Conservation (phyloP, 129 eudicot genomes). For the Deinandra increscens region DNA sequence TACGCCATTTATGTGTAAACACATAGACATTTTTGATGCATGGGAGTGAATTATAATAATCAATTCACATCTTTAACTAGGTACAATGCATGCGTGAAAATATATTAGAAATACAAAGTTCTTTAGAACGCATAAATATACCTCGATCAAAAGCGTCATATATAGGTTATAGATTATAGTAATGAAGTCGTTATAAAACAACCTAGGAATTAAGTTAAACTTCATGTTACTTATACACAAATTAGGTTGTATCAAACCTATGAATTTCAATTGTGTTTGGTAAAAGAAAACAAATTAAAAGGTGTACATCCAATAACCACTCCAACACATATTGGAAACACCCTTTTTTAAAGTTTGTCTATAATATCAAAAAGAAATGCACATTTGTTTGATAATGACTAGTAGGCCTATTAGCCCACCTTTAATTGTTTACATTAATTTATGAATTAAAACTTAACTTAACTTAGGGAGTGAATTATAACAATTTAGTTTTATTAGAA, state of each 20-base stretch:
- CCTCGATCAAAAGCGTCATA: background rate
- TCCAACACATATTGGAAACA: slow-evolving; percentile 22
- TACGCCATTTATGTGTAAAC: background rate
- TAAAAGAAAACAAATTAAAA: slow-evolving; percentile 17
- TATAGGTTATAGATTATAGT: background rate
- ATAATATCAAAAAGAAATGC: slow-evolving; percentile 17
- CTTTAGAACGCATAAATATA: background rate
- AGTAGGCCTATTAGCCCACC: slow-evolving; percentile 15
- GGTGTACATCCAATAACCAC: slow-evolving; percentile 11
- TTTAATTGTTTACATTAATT: background rate
- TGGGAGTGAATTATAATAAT: background rate
- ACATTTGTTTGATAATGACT: slow-evolving; percentile 19
- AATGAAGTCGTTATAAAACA: background rate
- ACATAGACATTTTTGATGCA: background rate
- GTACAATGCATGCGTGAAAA: background rate
- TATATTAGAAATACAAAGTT: background rate
- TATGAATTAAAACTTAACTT: too few relatives aligned
- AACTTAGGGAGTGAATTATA: background rate
- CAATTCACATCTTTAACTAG: background rate
- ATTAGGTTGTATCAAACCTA: slow-evolving; percentile 1
- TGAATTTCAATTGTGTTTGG: slow-evolving; percentile 12
- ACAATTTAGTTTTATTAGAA: background rate
- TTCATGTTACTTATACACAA: background rate
- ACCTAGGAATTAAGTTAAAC: too few relatives aligned
- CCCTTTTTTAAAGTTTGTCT: slow-evolving; percentile 16